phyloP scores from a whole-genome alignment of 1,284 basidiomycete genomes.

The Leccinum huronense region DNA sequence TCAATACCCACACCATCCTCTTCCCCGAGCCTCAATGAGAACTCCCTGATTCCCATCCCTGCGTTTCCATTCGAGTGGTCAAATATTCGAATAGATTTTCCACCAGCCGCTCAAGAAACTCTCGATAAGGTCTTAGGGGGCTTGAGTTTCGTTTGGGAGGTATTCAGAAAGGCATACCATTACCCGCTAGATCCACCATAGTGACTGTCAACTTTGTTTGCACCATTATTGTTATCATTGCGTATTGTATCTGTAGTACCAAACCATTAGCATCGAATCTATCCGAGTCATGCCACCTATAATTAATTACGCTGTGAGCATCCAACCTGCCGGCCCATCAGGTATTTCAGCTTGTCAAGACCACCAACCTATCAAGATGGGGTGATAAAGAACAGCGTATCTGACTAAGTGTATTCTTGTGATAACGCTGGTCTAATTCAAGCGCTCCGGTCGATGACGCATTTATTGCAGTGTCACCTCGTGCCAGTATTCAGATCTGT shows the following conservation, averaged over 20 bases:
- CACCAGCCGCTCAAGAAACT: conserved; percentile 26
- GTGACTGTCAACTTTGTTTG: conserved; percentile 7
- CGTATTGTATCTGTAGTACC: conserved; percentile 21
- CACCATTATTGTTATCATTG: conserved; percentile 12
- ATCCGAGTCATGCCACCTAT: background rate
- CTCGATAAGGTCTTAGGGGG: conserved; percentile 38
- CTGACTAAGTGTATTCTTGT: background rate
- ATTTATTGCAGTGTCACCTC: background rate
- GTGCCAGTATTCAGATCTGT: background rate
- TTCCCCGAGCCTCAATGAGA: conserved; percentile 18
- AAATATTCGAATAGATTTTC: conserved; percentile 27
- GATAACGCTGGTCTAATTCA: background rate
- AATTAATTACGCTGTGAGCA: background rate
- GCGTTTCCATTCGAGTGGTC: conserved; percentile 30
- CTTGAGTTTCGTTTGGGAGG: conserved; percentile 46
- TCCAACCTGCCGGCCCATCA: background rate
- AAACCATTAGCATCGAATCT: conserved; percentile 1
- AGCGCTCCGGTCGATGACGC: background rate
- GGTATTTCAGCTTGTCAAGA: too few relatives aligned
- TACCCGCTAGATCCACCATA: conserved; percentile 55
- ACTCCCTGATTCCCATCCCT: conserved; percentile 17
- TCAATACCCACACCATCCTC: conserved; percentile 19
- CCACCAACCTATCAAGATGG: too few relatives aligned
- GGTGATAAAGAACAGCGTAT: background rate
- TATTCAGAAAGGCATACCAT: conserved; percentile 51